phyloP scores from a whole-genome alignment of 2,329 filamentous ascomycete genomes.

The Bipolaris bicolor region DNA sequence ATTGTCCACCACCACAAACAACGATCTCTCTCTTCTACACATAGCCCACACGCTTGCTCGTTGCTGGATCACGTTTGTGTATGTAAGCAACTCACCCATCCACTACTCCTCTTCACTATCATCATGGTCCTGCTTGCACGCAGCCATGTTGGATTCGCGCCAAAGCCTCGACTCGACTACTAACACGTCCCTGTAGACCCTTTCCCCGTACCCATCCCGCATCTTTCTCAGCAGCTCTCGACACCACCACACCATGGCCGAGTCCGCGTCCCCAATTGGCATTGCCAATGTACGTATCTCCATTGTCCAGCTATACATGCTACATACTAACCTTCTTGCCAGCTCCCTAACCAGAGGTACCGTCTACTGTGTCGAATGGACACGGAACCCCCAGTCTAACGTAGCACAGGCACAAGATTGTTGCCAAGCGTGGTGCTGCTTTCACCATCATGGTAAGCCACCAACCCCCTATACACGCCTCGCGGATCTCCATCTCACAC shows the following conservation, averaged over 20 bases:
- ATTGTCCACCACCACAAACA: slow-evolving; percentile 39
- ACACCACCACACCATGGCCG: slow-evolving; percentile 59
- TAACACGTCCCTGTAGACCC: slow-evolving; percentile 21
- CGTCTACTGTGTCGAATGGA: slow-evolving; percentile 25
- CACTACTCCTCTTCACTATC: too few relatives aligned
- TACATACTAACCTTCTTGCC: slow-evolving; percentile 44
- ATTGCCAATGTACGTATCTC: slow-evolving; percentile 70
- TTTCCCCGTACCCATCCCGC: slow-evolving; percentile 23
- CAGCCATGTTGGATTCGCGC: background rate
- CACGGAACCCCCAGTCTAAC: slow-evolving; percentile 40
- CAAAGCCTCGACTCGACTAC: slow-evolving; percentile 7
- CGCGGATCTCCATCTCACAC: slow-evolving; percentile 35
- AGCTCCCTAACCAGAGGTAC: slow-evolving; percentile 74
- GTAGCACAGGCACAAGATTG: slow-evolving; percentile 68
- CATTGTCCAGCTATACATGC: background rate
- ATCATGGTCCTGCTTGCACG: background rate
- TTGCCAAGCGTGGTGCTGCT: slow-evolving; percentile 85
- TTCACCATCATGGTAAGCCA: slow-evolving; percentile 95
- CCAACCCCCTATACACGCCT: background rate
- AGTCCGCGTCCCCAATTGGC: slow-evolving; percentile 71
- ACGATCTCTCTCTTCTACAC: slow-evolving; percentile 23
- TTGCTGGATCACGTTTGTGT: background rate
- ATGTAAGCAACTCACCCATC: slow-evolving; percentile 2
- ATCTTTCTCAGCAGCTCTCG: slow-evolving; percentile 24
- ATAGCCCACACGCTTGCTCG: slow-evolving; percentile 12